These are phyloP conservation scores for Acer saccharum DNA, from an alignment of 345 rosid genomes.

Conservation along the genomic window DNA sequence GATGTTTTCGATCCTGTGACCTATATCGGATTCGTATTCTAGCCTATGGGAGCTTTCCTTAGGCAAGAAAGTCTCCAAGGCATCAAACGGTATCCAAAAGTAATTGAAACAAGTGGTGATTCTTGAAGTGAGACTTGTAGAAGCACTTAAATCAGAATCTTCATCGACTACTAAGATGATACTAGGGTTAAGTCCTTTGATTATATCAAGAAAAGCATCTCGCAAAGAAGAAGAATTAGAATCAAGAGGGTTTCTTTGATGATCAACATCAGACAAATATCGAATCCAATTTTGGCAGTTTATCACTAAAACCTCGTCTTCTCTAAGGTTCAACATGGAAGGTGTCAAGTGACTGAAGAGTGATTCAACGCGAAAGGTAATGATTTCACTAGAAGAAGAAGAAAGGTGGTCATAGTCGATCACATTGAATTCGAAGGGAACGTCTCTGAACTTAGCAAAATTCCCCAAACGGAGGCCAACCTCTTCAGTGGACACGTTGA, in stretches of 20 bases:
- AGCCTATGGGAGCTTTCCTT: slow-evolving; percentile 59
- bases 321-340: slow-evolving; percentile 31
- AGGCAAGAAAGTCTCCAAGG: slow-evolving; percentile 69
- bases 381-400: slow-evolving; percentile 10
- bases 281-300: slow-evolving; percentile 78
- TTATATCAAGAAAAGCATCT: slow-evolving; percentile 43
- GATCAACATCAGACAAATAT: slow-evolving; percentile 45
- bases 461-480: slow-evolving; percentile 58
- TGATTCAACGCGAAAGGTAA: slow-evolving; percentile 34
- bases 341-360: slow-evolving; percentile 41
- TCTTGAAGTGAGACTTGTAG: slow-evolving; percentile 46
- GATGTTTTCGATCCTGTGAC: slow-evolving; percentile 61
- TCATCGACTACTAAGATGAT: slow-evolving; percentile 56
- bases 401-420: slow-evolving; percentile 22
- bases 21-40: slow-evolving; percentile 65
- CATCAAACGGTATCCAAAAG: slow-evolving; percentile 78
- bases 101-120: slow-evolving; percentile 65
- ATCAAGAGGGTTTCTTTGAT: background rate
- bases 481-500: slow-evolving; percentile 50
- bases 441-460: slow-evolving; percentile 57
- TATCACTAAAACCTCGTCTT: slow-evolving; percentile 61
- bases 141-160: slow-evolving; percentile 52
- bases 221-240: slow-evolving; percentile 23
- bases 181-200: slow-evolving; percentile 52
- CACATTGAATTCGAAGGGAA: slow-evolving; percentile 57